Evolutionary conservation across 257 asterid species (phyloP).

Genomic region (Nicotiana sylvestris): DNA sequence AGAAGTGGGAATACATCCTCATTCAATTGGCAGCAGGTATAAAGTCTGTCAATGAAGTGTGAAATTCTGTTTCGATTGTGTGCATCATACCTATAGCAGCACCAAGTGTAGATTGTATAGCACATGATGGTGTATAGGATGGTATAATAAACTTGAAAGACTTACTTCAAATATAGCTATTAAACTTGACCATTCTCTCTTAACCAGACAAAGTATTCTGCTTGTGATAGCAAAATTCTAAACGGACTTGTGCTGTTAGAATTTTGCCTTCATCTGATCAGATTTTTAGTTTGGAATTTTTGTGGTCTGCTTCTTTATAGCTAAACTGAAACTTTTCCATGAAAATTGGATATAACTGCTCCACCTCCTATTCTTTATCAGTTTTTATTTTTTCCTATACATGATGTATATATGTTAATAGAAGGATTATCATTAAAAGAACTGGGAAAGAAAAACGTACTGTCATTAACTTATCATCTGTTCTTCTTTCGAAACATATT

Average conservation of each 20-base stretch:
- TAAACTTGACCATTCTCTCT: background rate
- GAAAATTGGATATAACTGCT: background rate
- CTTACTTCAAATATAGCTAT: background rate
- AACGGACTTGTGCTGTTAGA: background rate
- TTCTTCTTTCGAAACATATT: too few species aligned
- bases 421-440: too few species aligned
- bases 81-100: background rate
- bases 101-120: slow-evolving; percentile 1
- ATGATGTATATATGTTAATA: too few species aligned
- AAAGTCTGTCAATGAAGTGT: background rate
- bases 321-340: background rate
- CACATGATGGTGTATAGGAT: slow-evolving; percentile 6
- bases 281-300: background rate
- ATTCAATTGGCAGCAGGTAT: background rate
- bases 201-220: background rate
- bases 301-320: background rate
- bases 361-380: background rate
- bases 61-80: background rate
- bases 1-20: background rate
- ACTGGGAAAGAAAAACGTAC: too few species aligned
- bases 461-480: too few species aligned
- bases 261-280: background rate
- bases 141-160: slow-evolving; percentile 5
- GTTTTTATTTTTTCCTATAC: too few species aligned
- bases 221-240: background rate